Base-by-base conservation (phyloP, 768 basidiomycete genomes). In the Sporobolomyces phaffii region DNA sequence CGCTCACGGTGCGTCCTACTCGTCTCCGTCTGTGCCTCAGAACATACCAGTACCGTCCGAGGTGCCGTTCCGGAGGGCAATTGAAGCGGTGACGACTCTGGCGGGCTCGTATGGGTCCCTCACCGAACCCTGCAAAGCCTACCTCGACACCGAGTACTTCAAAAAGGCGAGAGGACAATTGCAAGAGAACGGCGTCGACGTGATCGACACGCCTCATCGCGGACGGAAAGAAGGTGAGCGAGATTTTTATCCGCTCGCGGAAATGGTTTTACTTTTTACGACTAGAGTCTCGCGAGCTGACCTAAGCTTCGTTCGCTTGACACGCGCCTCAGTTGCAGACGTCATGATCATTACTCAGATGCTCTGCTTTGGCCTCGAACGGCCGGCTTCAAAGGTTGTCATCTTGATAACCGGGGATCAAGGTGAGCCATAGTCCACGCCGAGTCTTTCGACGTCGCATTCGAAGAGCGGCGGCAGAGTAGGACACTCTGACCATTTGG, bases 241-340 rank as follows among this genome's bases (percentile, higher is more conserved):
- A n/a, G n/a, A n/a, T n/a, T n/a, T n/a, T n/a, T n/a, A n/a, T n/a
- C n/a, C n/a, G n/a, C n/a, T n/a, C n/a, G n/a, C n/a, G n/a, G n/a
- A n/a, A n/a, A n/a, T n/a, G n/a, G n/a, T n/a, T n/a, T n/a, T n/a
- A n/a, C n/a, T n/a, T n/a, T 31, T 29, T 8, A 9, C 48, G 24
- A 9, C 45, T 47, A n/a, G 11, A 13, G 45, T 22, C 45, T 13
- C n/a, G 8, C 17, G 45, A 20, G n/a, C 15, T 34, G 31, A 33
- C 51, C 17, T n/a, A n/a, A 47, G 9, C n/a, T n/a, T 47, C 45
- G 20, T 26, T 47, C 45, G 29, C 51, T 26, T 31, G 17, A 17
- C 34, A n/a, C n/a, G n/a, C n/a, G n/a, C n/a, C n/a, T 3, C 24
- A 54, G 52, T 54, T 36, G 52, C 52, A 20, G 52, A 54, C 36